Evolutionary conservation across 148 eudicot genomes (phyloP).

Genomic region (Rheum nobile): DNA sequence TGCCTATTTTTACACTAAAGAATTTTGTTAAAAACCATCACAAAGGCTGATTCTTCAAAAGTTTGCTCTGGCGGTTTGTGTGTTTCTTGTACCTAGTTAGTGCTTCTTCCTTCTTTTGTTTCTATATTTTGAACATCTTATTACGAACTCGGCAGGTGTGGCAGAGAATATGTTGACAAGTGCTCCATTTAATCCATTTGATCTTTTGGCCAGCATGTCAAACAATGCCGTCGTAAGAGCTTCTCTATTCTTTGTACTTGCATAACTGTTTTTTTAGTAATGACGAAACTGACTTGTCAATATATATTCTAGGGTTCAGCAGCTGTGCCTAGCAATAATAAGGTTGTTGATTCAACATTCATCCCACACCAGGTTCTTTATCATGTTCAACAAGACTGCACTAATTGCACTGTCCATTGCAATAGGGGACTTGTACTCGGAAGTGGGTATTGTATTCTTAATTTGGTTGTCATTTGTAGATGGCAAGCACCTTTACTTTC

Average conservation of each 20-base stretch:
- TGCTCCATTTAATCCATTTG: conserved; percentile 30
- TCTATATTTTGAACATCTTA: not conserved
- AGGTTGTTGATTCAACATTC: conserved; percentile 68
- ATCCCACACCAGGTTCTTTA: conserved; percentile 46
- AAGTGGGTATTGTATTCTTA: not conserved
- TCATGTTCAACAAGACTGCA: conserved; percentile 46
- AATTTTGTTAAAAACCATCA: no score
- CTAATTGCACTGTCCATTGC: conserved; percentile 32
- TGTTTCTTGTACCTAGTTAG: no score
- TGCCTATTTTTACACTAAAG: no score
- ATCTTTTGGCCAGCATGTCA: conserved; percentile 38
- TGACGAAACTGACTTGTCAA: not conserved
- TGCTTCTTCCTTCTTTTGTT: not conserved
- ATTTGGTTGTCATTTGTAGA: not conserved
- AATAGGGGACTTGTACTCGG: conserved; percentile 2
- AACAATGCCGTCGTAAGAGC: conserved; percentile 48
- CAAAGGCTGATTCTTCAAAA: no score
- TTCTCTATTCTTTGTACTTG: not conserved
- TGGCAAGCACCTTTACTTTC: no score
- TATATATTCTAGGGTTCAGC: conserved; percentile 63
- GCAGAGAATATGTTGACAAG: conserved; percentile 37
- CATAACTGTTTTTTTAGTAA: not conserved
- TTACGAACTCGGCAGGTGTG: conserved; percentile 32
- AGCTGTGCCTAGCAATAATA: conserved; percentile 24
- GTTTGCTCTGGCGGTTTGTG: no score